Percentiles rank a stretch among this genome's conserved stretches.
phyloP scores from a whole-genome alignment of 805 yeast species.

The Ogataea ganodermae region DNA sequence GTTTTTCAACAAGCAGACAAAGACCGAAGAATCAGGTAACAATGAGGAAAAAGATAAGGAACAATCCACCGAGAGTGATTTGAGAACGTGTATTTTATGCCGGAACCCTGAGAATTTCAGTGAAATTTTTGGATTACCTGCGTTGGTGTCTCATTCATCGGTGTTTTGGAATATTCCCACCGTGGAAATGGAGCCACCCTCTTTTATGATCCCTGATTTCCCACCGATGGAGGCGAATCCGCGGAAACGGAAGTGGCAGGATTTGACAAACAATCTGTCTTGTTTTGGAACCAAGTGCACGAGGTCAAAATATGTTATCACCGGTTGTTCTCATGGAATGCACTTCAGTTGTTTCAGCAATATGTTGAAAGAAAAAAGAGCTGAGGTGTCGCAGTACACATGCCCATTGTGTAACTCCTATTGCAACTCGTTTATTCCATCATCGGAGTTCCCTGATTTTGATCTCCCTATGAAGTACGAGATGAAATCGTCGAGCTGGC shows the following conservation, averaged over 20 bases:
- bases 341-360: constrained; percentile 47
- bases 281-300: constrained; percentile 34
- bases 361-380: constrained; percentile 29
- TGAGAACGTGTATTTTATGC: constrained; percentile 56
- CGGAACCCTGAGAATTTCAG: constrained; percentile 50
- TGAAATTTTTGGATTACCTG: constrained; percentile 61
- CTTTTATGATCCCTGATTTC: constrained; percentile 27
- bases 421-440: constrained; percentile 48
- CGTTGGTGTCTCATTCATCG: constrained; percentile 47
- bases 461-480: constrained; percentile 25
- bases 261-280: constrained; percentile 28
- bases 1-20: constrained; percentile 20
- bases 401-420: constrained; percentile 55
- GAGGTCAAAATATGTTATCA: constrained; percentile 35
- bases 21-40: constrained; percentile 14
- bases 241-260: constrained; percentile 21
- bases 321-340: constrained; percentile 56
- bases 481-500: constrained; percentile 20
- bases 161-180: constrained; percentile 51
- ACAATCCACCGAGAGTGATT: constrained; percentile 16
- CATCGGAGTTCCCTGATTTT: constrained; percentile 35
- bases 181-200: constrained; percentile 32
- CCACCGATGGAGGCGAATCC: constrained; percentile 8
- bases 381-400: constrained; percentile 29
- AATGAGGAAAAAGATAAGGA: constrained; percentile 23